These are phyloP conservation scores for Triangularia verruculosa DNA, from an alignment of 2,329 filamentous ascomycete species.

Conservation along the genomic window DNA sequence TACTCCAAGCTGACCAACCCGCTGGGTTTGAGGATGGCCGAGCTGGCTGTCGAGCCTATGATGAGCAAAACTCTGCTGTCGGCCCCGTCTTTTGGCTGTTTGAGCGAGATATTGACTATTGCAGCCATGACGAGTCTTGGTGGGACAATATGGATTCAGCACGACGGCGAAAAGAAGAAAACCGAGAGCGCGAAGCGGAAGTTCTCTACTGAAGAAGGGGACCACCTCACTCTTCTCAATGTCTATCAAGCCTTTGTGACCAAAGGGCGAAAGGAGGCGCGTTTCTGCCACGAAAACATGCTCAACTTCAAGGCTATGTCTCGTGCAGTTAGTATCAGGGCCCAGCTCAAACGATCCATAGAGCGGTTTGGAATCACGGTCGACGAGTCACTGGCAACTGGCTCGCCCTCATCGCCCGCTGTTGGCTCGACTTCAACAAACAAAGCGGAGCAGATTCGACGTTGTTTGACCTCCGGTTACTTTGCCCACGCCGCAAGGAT, in stretches of 20 bases:
- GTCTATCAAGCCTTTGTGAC: slow-evolving; percentile 88
- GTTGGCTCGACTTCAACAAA: slow-evolving; percentile 33
- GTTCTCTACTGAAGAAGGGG: slow-evolving; percentile 90
- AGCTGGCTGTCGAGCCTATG: slow-evolving; percentile 91
- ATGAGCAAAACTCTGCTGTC: slow-evolving; percentile 84
- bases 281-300: slow-evolving; percentile 83
- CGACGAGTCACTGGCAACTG: slow-evolving; percentile 56
- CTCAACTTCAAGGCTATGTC: slow-evolving; percentile 84
- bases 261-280: slow-evolving; percentile 75
- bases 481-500: slow-evolving; percentile 92
- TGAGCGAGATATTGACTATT: slow-evolving; percentile 85
- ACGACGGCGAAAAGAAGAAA: slow-evolving; percentile 71
- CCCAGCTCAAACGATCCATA: slow-evolving; percentile 81
- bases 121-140: slow-evolving; percentile 91
- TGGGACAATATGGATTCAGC: slow-evolving; percentile 77
- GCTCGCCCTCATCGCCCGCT: slow-evolving; percentile 31
- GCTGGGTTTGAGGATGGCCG: slow-evolving; percentile 86
- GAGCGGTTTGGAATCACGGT: slow-evolving; percentile 76
- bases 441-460: slow-evolving; percentile 70
- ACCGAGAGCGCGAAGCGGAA: slow-evolving; percentile 72
- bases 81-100: slow-evolving; percentile 70
- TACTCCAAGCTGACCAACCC: slow-evolving; percentile 89
- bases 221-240: slow-evolving; percentile 89
- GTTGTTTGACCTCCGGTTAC: slow-evolving; percentile 84
- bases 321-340: slow-evolving; percentile 79